Base-by-base conservation (phyloP, 163 green algal genomes). In the Trebouxiophyceae sp. region DNA sequence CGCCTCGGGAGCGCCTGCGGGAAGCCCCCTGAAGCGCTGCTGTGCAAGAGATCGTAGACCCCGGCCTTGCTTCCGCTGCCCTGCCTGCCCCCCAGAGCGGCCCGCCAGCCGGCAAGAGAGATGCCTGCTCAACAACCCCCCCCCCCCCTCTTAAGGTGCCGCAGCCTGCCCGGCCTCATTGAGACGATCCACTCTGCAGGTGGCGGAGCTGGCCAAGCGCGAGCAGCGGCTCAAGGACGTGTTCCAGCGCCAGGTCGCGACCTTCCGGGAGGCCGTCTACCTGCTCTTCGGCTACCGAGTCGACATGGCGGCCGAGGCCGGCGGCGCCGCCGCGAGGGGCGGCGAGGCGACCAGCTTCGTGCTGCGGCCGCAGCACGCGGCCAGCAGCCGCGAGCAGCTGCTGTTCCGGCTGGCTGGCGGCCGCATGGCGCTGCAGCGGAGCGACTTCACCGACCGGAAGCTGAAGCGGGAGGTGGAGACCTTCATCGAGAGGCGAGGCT, bases 231-330 rank as follows among this genome's bases (percentile, higher is more conserved):
- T 93, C 30, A 84, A 86, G 54, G 72, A 84, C 54, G 84, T 89
- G 27, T 91, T 90, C 72, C 83, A 80, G 34, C 73, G 81, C 56
- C 82, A 87, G 33, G 81, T 89, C 20, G 66, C 71, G 2, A 68
- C 74, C 20, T 93, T 93, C 71, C 45, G 83, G 1, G 83, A 91
- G 67, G 83, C 84, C 1, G 78, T 81, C 39, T 83, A 79, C 62
- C 55, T 47, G 19, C 68, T 93, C 58, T 88, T 93, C 71, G 86
- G 86, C 33, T 93, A 86, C 68, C 65, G 39, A 16, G 39, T 50
- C 12, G 39, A 50, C 16, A 50, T 50, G 39, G 39, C 39, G 12
- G 16, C 39, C 16, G 39, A 50, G 39, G 39, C 39, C 39, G 12
- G 16, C 12, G 39, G 12, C 16, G 39, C 39, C 12, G 39, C 12